Evolutionary conservation across 2,329 filamentous ascomycete species (phyloP), one percentile per base, ranked within the genome.

Genomic region (Penicillium aurantiogriseum): DNA sequence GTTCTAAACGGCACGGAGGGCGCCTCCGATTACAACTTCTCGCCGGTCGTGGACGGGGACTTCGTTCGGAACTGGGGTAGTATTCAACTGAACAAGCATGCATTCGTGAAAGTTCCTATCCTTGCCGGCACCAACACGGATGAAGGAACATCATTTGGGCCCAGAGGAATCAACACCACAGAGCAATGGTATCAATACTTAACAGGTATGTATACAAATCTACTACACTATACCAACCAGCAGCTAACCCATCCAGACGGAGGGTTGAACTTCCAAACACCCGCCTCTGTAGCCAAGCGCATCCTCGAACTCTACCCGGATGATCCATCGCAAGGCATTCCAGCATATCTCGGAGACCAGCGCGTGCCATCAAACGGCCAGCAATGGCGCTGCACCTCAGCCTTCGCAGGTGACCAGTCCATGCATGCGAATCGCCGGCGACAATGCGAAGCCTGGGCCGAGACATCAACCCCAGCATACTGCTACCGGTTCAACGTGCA

Each of bases 71-170:
- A 79, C 8, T 81, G 79, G 60, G 80, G 79, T 2, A 82, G 81
- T 10, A 69, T 79, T 8, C 83, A 87, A 62, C 74, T 90, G 6
- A 72, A 75, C 1, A 69, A 79, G 5, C 86, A 85, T 46, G 79
- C 80, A 19, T 88, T 89, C 61, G 82, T 88, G 55, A 79, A 84
- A 51, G 84, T 89, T 0, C 85, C 86, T 1, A 80, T 89, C 40
- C 77, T 90, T 7, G 75, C 81, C 35, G 87, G 88, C 7, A 81
- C 81, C 36, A 89, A 88, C 69, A 81, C 81, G 1, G 87, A 90
- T 63, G 88, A 90, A 68, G 88, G 85, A 2, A 81, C 81, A 0
- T 75, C 76, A 1, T 88, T 87, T 64, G 81, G 77, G 0, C 78
- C 79, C 11, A 69, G 59, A 6, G 81, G 80, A 17, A 80, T 88